Base-by-base conservation (phyloP, 192 early-diverging fungal genomes). In the Linnemannia elongata region DNA sequence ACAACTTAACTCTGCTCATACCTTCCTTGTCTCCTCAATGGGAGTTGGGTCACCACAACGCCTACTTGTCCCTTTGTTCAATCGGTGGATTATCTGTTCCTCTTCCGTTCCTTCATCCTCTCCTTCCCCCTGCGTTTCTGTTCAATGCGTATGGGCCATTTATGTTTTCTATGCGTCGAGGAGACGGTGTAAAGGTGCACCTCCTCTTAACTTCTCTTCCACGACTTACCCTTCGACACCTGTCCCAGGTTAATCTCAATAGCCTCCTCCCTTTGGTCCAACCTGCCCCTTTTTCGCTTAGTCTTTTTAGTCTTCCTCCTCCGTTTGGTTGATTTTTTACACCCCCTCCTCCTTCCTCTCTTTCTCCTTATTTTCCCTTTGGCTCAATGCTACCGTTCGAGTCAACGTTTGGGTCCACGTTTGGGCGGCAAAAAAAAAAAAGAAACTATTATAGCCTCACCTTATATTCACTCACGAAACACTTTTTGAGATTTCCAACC, bases 61-160 rank as follows among this genome's bases (percentile, higher is more conserved):
- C 22, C 38, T 38, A 33, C 38, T 22, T 20, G 69, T 70, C 69
- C 1, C 36, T 41, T 38, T 33, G 30, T 44, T 13, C 27, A 45
- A 20, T 24, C 12, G n/a, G 44, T 33, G 27, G 72, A 20, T 45
- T 17, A 10, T 27, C 24, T 45, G 6, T 13, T 54, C 73, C 27
- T 52, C 22, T n/a, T 44, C 12, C 10, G n/a, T 30, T 38, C 22
- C 49, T 30, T 45, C 33, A 5, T 75, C 74, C 36, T 30, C 74
- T 41, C 72, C 42, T 73, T 30, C 44, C 42, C 57, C 60, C 60
- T 66, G 60, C 60, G 60, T 66, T 60, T 22, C 49, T 52, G 49
- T 52, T 52, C 49, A 52, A 52, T 52, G 49, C 49, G 49, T 52
- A 52, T 22, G 49, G 38, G 69, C 22, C 10, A 20, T 39, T 36